Conservation (phyloP, 176 grass and related monocot genomes). For the Carex cristatella region DNA sequence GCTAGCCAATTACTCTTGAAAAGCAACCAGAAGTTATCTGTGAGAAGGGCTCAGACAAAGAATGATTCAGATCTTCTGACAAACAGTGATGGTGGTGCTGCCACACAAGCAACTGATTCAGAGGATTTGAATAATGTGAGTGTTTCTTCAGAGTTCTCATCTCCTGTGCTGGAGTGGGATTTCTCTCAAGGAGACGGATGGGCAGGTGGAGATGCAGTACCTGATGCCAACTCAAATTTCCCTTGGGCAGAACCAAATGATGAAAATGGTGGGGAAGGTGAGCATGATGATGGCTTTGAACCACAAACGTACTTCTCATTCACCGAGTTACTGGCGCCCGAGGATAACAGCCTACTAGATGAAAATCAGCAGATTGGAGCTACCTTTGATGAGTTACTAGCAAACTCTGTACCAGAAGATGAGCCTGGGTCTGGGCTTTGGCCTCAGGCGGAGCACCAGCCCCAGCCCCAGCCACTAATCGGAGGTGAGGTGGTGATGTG, state of each 20-base stretch:
- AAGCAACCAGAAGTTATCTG: slow-evolving; percentile 59
- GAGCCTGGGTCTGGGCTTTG: background rate
- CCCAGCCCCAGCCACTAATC: background rate
- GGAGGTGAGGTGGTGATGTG: slow-evolving; percentile 17
- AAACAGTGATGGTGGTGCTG: slow-evolving; percentile 30
- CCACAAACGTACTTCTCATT: slow-evolving; percentile 54
- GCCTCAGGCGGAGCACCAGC: background rate
- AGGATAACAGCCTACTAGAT: slow-evolving; percentile 21
- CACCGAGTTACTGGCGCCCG: slow-evolving; percentile 39
- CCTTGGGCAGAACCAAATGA: slow-evolving; percentile 4
- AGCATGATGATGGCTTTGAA: slow-evolving; percentile 33
- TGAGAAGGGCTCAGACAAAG: slow-evolving; percentile 55
- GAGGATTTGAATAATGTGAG: slow-evolving; percentile 28
- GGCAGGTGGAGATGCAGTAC: background rate
- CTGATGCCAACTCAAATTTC: slow-evolving; percentile 14
- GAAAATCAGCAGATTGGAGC: background rate
- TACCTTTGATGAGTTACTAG: slow-evolving; percentile 10
- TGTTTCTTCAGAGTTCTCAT: slow-evolving; percentile 35
- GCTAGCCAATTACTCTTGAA: background rate
- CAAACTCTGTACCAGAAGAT: slow-evolving; percentile 5
- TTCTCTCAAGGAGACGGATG: slow-evolving; percentile 42
- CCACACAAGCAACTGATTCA: slow-evolving; percentile 25
- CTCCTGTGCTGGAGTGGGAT: slow-evolving; percentile 45
- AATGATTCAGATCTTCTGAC: slow-evolving; percentile 35
- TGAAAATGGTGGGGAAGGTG: slow-evolving; percentile 5